Conservation (phyloP, 1,284 basidiomycete genomes). For the Pholiota adiposa region DNA sequence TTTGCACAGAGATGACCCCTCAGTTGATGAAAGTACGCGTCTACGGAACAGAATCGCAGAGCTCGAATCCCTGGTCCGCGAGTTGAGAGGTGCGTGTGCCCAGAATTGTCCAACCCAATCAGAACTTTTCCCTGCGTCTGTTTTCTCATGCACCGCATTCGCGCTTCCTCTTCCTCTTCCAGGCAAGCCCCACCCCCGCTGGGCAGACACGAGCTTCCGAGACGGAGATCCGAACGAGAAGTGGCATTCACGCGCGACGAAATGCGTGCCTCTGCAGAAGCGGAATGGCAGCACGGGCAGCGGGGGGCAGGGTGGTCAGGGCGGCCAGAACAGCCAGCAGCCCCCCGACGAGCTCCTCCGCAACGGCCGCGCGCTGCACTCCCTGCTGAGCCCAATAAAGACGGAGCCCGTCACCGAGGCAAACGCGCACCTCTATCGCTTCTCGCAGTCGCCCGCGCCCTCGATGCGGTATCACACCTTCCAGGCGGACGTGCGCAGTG, state of each 20-base stretch:
- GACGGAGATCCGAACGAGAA: slow-evolving; percentile 80
- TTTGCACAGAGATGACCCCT: slow-evolving; percentile 78
- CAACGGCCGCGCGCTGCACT: slow-evolving; percentile 38
- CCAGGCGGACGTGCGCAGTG: slow-evolving; percentile 37
- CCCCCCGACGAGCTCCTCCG: slow-evolving; percentile 33
- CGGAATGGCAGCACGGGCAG: slow-evolving; percentile 24
- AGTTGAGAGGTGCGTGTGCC: slow-evolving; percentile 76
- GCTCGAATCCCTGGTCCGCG: slow-evolving; percentile 86
- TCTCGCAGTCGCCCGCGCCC: slow-evolving; percentile 57
- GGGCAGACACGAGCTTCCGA: slow-evolving; percentile 77
- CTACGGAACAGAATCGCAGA: slow-evolving; percentile 86
- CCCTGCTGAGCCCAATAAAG: slow-evolving; percentile 61
- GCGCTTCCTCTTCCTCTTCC: slow-evolving; percentile 12
- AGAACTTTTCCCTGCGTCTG: background rate
- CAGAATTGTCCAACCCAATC: slow-evolving; percentile 15
- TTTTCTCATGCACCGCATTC: slow-evolving; percentile 5
- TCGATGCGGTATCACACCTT: slow-evolving; percentile 48
- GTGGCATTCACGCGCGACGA: slow-evolving; percentile 83
- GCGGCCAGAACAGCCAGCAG: too few species aligned
- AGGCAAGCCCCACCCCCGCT: slow-evolving; percentile 84
- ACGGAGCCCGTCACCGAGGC: slow-evolving; percentile 54
- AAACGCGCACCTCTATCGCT: slow-evolving; percentile 59
- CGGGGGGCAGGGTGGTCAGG: slow-evolving; percentile 17
- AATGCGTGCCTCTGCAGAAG: slow-evolving; percentile 49
- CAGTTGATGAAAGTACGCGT: slow-evolving; percentile 81